Base-by-base conservation (phyloP, 148 eudicot species). In the Dianthus caryophyllus region DNA sequence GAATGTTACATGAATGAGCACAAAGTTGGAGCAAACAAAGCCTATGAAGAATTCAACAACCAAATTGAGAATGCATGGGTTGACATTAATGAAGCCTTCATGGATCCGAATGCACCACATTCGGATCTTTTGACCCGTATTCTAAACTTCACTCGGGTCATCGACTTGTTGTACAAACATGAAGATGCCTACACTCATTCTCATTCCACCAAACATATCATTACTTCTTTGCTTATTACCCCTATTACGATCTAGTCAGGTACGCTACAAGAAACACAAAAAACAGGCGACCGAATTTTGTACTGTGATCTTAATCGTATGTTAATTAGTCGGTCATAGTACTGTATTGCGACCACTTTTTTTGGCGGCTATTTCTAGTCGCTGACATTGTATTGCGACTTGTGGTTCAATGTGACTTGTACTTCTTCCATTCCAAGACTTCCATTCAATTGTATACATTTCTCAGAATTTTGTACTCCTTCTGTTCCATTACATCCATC, bases 151-250 rank as follows among this genome's bases (percentile, higher is more conserved):
- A 22, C 21, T 49, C 53, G 53, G 18, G 53, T 49, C 21, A 49
- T 49, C 2, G 53, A 49, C 21, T n/a, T 49, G 1, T 49, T 49
- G 8, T 49, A 49, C 53, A 49, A 49, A 49, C 7, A n/a, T 2
- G 53, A 49, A 49, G 53, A 49, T 49, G 20, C 18, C 53, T 49
- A 49, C 53, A 49, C 53, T 49, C 21, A n/a, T 15, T 49, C 53
- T 9, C 53, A 49, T n/a, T 16, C 17, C 3, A 16, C n/a, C n/a
- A 49, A 49, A 49, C 53, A 16, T 49, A 20, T 49, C 18, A n/a
- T 49, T 49, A 16, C 21, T 2, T 17, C 53, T 49, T 49, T 49
- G 21, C 5, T 49, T 9, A 4, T 49, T 6, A 49, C 2, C 53
- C 53, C 53, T 49, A 4, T 49, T 6, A 20, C n/a, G 4, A 1